phyloP scores from a whole-genome alignment of 805 yeast species.

The Saccharomycopsis sp. region DNA sequence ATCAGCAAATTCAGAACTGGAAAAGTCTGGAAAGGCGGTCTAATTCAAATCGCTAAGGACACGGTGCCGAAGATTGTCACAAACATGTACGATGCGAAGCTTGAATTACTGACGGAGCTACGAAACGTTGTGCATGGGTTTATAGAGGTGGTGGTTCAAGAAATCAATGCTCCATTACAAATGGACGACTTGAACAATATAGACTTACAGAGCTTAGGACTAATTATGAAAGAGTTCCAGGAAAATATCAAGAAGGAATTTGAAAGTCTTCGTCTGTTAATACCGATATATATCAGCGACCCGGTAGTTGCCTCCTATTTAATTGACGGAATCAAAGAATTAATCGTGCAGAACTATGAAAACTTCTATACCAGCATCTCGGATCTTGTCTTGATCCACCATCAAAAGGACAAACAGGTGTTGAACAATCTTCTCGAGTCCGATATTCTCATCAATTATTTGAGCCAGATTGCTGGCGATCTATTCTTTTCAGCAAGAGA shows the following conservation, averaged over 20 bases:
- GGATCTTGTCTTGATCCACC: constrained; percentile 5
- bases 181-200: neutral
- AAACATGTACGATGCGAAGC: constrained; percentile 72
- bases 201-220: neutral
- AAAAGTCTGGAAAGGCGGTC: constrained; percentile 23
- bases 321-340: constrained; percentile 61
- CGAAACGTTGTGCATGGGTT: constrained; percentile 64
- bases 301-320: constrained; percentile 42
- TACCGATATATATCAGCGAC: constrained; percentile 52
- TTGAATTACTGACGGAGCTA: constrained; percentile 67
- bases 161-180: constrained; percentile 43
- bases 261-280: constrained; percentile 46
- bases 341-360: constrained; percentile 52
- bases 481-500: neutral
- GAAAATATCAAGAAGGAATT: constrained; percentile 46
- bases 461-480: constrained; percentile 8
- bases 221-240: constrained; percentile 33
- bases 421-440: constrained; percentile 14
- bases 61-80: constrained; percentile 75
- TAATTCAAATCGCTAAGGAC: constrained; percentile 51
- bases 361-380: constrained; percentile 21
- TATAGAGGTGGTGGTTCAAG: constrained; percentile 48
- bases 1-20: constrained; percentile 35
- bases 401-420: constrained; percentile 5
- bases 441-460: constrained; percentile 15